Conservation (phyloP, 192 early-diverging fungal genomes). For the Pilobolus umbonatus region DNA sequence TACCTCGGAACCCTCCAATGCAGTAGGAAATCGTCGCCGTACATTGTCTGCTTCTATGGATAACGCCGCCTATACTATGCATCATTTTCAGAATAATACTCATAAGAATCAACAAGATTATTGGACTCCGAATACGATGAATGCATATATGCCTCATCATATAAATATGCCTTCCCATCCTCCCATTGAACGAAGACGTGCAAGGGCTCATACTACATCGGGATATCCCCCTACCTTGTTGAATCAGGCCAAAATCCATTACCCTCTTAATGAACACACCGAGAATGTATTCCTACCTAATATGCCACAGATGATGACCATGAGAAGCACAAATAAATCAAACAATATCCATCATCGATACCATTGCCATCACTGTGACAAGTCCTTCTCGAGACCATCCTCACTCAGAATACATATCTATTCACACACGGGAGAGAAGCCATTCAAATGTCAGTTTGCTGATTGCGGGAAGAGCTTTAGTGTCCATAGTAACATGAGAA, state of each 20-base stretch:
- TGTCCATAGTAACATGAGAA: constrained; percentile 54
- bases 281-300: no score
- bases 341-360: constrained; percentile 27
- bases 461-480: background rate
- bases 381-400: constrained; percentile 62
- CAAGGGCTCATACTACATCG: constrained; percentile 16
- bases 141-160: background rate
- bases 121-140: background rate
- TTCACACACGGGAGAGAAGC: constrained; percentile 41
- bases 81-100: background rate
- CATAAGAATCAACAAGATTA: background rate
- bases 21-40: constrained; percentile 1
- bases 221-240: constrained; percentile 17
- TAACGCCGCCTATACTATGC: background rate
- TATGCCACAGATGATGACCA: background rate
- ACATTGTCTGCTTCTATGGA: constrained; percentile 8
- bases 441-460: constrained; percentile 5
- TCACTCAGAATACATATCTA: constrained; percentile 50
- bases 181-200: background rate
- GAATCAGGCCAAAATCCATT: no score
- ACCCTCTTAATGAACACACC: no score
- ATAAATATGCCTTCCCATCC: background rate
- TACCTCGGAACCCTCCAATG: no score
- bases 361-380: constrained; percentile 53
- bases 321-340: constrained; percentile 17